Evolutionary conservation across 192 early-diverging fungal species (phyloP), one percentile per base, ranked within the genome.

Genomic region (Ambispora gerdemannii): DNA sequence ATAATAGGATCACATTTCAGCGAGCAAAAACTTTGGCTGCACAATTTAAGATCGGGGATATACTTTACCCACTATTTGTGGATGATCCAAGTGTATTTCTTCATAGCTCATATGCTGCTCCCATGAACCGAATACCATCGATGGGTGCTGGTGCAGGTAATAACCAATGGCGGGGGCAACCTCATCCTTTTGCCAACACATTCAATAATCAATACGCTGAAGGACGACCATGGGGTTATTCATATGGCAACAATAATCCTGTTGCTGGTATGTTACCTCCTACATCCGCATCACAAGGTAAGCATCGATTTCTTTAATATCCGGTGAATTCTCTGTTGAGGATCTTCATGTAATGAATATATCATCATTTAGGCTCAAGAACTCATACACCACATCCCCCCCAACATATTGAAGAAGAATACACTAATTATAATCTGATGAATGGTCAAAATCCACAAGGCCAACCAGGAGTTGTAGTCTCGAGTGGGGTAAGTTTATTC

Each of bases 21-120:
- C 82, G 91, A 61, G 84, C 87, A 24, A 86, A 85, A 51, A 76
- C 80, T 75, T 63, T 90, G 62, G 79, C 91, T 31, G 75, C 84
- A 68, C 85, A 90, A 81, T 87, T 87, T 81, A 89, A 91, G 64
- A 89, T 93, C 3, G 74, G 82, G 28, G 90, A 91, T 4, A 78
- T 81, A 53, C 82, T 91, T 24, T 89, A 90, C 72, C 91, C 91
- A 38, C 83, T 93, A 38, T 86, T 93, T 70, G 87, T 86, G 63
- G 86, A 88, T 32, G 87, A 91, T 66, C 91, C 90, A 28, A 79
- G 82, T 59, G 63, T 81, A 31, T 90, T 87, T 72, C 72, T 92
- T 38, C 67, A 69, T 30, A 69, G 56, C 38, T 69, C 51, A 27
- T 58, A 53, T n/a, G 67, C 33, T 35, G 33, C 31, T 20, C 28